These are phyloP conservation scores for Fomitopsis pinicola DNA, from an alignment of 1,284 basidiomycete species.

Conservation along the genomic window DNA sequence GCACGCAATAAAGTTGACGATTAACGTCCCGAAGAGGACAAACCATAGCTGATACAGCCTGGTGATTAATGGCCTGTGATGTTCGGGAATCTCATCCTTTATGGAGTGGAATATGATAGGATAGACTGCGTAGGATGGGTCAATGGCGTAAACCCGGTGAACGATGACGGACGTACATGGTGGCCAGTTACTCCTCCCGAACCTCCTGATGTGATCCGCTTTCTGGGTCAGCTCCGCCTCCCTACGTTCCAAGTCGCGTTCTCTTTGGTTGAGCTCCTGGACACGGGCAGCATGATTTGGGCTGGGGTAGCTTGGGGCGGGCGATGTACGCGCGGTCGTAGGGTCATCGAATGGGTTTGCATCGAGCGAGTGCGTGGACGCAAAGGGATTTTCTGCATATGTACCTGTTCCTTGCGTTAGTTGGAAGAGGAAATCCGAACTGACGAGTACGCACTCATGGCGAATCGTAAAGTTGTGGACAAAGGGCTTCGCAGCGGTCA, in stretches of 20 bases:
- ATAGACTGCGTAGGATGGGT: conserved; percentile 55
- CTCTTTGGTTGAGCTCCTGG: conserved; percentile 67
- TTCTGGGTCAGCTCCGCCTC: conserved; percentile 67
- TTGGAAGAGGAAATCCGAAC: background rate
- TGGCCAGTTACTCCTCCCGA: conserved; percentile 90
- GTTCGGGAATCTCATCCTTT: conserved; percentile 82
- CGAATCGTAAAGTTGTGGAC: conserved; percentile 8
- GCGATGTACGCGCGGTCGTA: conserved; percentile 8
- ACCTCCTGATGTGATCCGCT: conserved; percentile 69
- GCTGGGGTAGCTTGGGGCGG: conserved; percentile 21
- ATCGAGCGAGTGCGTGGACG: conserved; percentile 78
- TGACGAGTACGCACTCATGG: conserved; percentile 16
- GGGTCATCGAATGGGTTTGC: conserved; percentile 84
- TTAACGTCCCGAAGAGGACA: conserved; percentile 70
- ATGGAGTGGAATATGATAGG: conserved; percentile 95
- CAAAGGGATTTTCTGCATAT: conserved; percentile 70
- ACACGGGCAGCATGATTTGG: conserved; percentile 38
- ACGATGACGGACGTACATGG: conserved; percentile 50
- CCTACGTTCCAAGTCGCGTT: conserved; percentile 75
- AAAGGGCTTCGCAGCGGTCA: conserved; percentile 1
- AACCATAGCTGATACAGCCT: conserved; percentile 89
- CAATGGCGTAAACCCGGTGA: conserved; percentile 11
- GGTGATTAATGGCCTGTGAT: conserved; percentile 75
- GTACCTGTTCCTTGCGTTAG: conserved; percentile 25
- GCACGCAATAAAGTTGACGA: conserved; percentile 90